Evolutionary conservation across 495 filamentous ascomycete species (phyloP).

Genomic region (Xylaria telfairii): DNA sequence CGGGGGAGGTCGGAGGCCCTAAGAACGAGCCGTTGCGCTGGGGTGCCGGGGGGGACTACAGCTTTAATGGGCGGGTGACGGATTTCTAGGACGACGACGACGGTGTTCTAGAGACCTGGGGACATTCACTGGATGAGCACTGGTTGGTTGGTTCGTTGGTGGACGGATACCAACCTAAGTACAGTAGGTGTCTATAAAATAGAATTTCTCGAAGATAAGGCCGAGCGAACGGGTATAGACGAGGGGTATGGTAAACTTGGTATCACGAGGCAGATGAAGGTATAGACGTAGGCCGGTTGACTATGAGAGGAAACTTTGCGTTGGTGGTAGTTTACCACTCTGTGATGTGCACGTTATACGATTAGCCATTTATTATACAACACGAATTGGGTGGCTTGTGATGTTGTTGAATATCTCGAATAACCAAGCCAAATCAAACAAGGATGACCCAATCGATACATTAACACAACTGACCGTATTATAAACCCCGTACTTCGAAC

Average conservation of each 20-base stretch:
- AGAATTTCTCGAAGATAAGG: not conserved
- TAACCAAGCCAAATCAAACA: not conserved
- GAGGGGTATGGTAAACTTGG: not conserved
- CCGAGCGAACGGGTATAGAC: not conserved
- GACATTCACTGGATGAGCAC: too few relatives aligned
- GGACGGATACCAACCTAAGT: not conserved
- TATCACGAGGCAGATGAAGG: not conserved
- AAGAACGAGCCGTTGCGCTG: conserved; percentile 97
- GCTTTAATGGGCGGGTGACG: conserved; percentile 92
- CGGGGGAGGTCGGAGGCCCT: conserved; percentile 94
- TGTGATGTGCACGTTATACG: not conserved
- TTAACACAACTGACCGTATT: not conserved
- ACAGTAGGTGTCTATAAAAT: not conserved
- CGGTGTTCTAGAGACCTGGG: too few relatives aligned
- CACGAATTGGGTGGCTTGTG: not conserved
- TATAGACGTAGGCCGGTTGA: not conserved
- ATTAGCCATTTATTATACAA: not conserved
- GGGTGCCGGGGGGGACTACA: conserved; percentile 86
- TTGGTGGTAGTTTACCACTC: not conserved
- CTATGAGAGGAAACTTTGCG: not conserved
- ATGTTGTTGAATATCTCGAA: not conserved
- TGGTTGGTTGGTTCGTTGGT: too few relatives aligned
- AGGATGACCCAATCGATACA: too few relatives aligned
- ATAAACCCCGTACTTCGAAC: not conserved
- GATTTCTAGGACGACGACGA: conserved; percentile 75